A percentile compares a stretch with the other conserved stretches of the same genome.
Conservation (phyloP, 352 stramenopile species). For the Phytophthora brassicae region DNA sequence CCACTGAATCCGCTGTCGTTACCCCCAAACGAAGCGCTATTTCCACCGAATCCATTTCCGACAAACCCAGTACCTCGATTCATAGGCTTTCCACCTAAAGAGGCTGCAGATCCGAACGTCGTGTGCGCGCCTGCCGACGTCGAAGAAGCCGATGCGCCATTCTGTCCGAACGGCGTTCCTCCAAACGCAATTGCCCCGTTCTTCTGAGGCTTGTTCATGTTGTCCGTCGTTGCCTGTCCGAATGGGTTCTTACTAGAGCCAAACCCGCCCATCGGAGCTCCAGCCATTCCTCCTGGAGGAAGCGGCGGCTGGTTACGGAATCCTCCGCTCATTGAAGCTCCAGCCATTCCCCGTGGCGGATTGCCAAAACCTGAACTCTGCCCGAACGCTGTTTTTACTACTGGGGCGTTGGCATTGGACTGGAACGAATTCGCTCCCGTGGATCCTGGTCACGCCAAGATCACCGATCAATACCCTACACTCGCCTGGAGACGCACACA, state of each 20-base stretch:
- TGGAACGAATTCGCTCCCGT: conserved; percentile 36
- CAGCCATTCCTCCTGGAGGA: conserved; percentile 23
- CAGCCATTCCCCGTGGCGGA: conserved; percentile 25
- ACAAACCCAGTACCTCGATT: conserved; percentile 16
- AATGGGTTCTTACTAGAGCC: conserved; percentile 23
- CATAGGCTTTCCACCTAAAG: conserved; percentile 15
- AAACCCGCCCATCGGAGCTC: conserved; percentile 19
- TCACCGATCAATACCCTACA: conserved; percentile 39
- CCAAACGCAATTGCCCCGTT: conserved; percentile 20
- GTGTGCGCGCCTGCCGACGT: conserved; percentile 11
- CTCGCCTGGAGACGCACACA: conserved; percentile 9
- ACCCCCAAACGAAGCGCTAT: conserved; percentile 5
- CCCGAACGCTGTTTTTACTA: conserved; percentile 35
- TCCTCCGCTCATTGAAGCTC: conserved; percentile 2
- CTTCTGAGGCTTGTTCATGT: conserved; percentile 13
- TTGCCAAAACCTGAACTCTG: conserved; percentile 34
- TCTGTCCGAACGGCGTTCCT: conserved; percentile 21
- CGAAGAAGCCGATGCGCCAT: conserved; percentile 1
- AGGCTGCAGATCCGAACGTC: conserved; percentile 31
- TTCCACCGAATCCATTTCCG: conserved; percentile 10
- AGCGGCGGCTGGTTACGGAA: conserved; percentile 28
- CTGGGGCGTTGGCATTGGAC: conserved; percentile 4
- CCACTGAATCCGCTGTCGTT: conserved; percentile 25
- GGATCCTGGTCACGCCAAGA: conserved; percentile 35
- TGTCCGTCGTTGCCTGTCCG: conserved; percentile 22